Conservation (phyloP, 2,329 filamentous ascomycete genomes). For the Purpureocillium lavendulum region DNA sequence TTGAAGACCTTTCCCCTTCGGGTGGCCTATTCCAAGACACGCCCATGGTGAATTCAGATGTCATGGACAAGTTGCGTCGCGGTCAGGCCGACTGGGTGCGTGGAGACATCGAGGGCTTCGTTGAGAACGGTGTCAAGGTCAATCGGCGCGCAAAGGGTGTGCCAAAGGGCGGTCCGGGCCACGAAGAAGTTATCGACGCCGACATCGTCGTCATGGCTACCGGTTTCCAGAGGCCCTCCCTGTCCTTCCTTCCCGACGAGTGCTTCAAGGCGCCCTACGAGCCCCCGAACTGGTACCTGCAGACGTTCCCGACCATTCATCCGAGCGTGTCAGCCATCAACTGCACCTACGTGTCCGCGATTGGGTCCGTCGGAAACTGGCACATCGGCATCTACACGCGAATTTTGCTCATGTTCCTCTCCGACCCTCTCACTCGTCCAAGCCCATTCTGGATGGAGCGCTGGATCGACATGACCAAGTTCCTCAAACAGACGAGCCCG, state of each 20-base stretch:
- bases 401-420: slow-evolving; percentile 77
- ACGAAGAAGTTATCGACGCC: slow-evolving; percentile 55
- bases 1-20: slow-evolving; percentile 63
- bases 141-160: slow-evolving; percentile 66
- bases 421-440: slow-evolving; percentile 68
- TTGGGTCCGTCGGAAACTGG: slow-evolving; percentile 78
- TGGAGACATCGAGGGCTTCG: slow-evolving; percentile 65
- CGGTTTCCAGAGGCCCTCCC: slow-evolving; percentile 65
- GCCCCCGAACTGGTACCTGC: slow-evolving; percentile 82
- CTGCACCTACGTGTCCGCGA: slow-evolving; percentile 71
- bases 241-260: slow-evolving; percentile 65
- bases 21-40: slow-evolving; percentile 74
- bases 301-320: slow-evolving; percentile 72
- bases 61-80: slow-evolving; percentile 65
- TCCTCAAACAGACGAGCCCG: slow-evolving; percentile 61
- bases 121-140: slow-evolving; percentile 56
- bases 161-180: slow-evolving; percentile 66
- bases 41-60: slow-evolving; percentile 78
- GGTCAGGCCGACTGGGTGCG: slow-evolving; percentile 72
- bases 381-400: slow-evolving; percentile 87
- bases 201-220: slow-evolving; percentile 81
- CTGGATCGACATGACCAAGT: slow-evolving; percentile 78
- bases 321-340: slow-evolving; percentile 73
- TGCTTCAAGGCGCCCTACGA: slow-evolving; percentile 66
- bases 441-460: slow-evolving; percentile 67